Base-by-base conservation (phyloP, 2,329 filamentous ascomycete species). In the Nannizziopsis barbatae region DNA sequence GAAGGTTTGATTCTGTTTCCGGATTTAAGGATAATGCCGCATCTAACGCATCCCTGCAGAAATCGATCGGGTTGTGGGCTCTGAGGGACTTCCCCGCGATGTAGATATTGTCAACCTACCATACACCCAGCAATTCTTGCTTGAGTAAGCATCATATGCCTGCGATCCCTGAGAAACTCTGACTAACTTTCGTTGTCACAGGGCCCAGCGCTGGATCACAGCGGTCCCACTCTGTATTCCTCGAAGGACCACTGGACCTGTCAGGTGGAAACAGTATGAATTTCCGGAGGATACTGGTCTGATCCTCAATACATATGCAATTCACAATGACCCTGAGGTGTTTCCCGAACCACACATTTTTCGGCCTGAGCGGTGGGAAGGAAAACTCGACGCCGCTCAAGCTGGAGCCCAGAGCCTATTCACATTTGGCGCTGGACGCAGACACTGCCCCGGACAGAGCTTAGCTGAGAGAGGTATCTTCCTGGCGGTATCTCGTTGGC, bases 401-500 rank as follows among this genome's bases (percentile, higher is more conserved):
- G 60, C 65, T 15, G 47, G 52, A 8, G 56, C 52, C 5, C 63
- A 66, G 6, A 66, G 70, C 50, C 72, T 75, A 44, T 75, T 72
- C 55, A 60, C 47, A 7, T 61, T 56, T 39, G 58, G 59, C 4
- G 44, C 50, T 1, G 57, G 58, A 1, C 56, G 59, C 3, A 54
- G 57, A 6, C 47, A 56, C 32, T 61, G 58, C 32, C 58, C 57
- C 1, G 58, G 57, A 5, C 68, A 75, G 53, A 74, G 79, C 44
- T 65, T 79, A 0, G 74, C 73, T 0, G 70, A 74, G 36, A 69
- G 73, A 0, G 75, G 69, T 0, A 63, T 79, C 0, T 64, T 67
- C 8, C 58, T 74, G 1, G 69, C 65, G 33, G 68, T 75, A n/a
- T 65, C 73, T 0, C 67, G 71, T 1, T 60, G 75, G 0, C 57